Base-by-base conservation (phyloP, 306 rosid genomes). In the Trifolium repens region DNA sequence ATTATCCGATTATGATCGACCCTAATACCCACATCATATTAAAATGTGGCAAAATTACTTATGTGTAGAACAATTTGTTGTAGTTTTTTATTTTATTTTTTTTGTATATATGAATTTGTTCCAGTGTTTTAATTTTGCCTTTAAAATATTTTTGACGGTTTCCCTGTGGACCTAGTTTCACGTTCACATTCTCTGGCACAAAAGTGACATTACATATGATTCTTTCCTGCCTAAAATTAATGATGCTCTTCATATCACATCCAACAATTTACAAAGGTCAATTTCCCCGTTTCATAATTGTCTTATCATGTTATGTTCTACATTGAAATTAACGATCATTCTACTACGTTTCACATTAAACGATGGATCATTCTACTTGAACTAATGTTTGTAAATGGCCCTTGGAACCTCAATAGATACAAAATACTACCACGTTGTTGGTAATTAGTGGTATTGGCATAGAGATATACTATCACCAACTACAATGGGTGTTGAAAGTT, bases 201-300 rank as follows among this genome's bases (percentile, higher is more conserved):
- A 64, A 66, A 64, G 30, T 37, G 60, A 69, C 57, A 39, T 14
- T 53, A 35, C 62, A 58, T 74, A 16, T 4, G 50, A 58, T 17
- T 6, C 68, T 66, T 59, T 6, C 8, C 76, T 42, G 69, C 26
- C 81, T 39, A 8, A 32, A 32, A 78, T 59, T 68, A 77, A 77
- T 77, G 81, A 30, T 47, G 55, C 68, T 40, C 4, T 52, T 66
- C 49, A 22, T 60, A 58, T 47, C 70, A 9, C 79, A 68, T 46
- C 69, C 9, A 6, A 5, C 1, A 39, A 62, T 50, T 43, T 43
- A 9, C 12, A 60, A 13, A 37, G 72, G 78, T 79, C 78, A 71
- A 71, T 71, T 79, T 71, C 67, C 73, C 7, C 59, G 64, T 79
- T 63, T 79, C 82, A 79, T 79, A 17, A 71, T 52, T 79, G 82